Percentiles rank a stretch among this genome's conserved stretches.
Conservation (phyloP, 1,139 yeast species). For the Saccharomyces hybrid region DNA sequence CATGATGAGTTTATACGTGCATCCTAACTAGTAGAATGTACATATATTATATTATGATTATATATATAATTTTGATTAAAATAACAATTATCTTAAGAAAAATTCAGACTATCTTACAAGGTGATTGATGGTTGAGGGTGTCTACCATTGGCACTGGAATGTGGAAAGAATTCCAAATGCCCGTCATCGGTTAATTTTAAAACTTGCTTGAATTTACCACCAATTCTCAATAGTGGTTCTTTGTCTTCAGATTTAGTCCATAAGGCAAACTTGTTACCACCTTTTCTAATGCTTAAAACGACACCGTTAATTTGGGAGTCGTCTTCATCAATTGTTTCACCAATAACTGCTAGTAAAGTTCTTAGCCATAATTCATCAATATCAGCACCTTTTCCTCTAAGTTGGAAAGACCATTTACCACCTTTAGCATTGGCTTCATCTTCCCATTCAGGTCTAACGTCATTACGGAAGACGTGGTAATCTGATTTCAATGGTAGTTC, state of each 20-base stretch:
- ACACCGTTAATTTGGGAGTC: constrained; percentile 88
- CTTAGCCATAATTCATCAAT: constrained; percentile 93
- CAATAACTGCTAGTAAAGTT: constrained; percentile 83
- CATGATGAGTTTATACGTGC: neutral
- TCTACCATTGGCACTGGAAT: constrained; percentile 30
- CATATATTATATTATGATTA: constrained; percentile 2
- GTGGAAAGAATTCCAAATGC: constrained; percentile 30
- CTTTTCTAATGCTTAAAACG: constrained; percentile 80
- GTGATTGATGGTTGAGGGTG: constrained; percentile 30
- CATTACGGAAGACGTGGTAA: constrained; percentile 91
- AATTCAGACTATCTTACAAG: constrained; percentile 23
- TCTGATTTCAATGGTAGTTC: constrained; percentile 90
- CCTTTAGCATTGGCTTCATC: constrained; percentile 81
- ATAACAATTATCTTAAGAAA: constrained; percentile 1
- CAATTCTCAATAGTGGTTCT: constrained; percentile 56
- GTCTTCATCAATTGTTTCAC: constrained; percentile 82
- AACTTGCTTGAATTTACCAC: constrained; percentile 64
- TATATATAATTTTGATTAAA: constrained; percentile 3
- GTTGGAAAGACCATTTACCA: constrained; percentile 88
- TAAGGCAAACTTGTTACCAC: constrained; percentile 76
- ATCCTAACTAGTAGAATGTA: neutral
- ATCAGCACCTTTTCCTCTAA: constrained; percentile 53
- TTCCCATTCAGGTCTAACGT: constrained; percentile 98
- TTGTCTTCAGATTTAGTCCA: constrained; percentile 86
- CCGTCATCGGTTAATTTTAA: constrained; percentile 29